A percentile compares a stretch with the other conserved stretches of the same genome.
phyloP scores from a whole-genome alignment of 129 eudicot genomes.

The Kitagawia praeruptora region DNA sequence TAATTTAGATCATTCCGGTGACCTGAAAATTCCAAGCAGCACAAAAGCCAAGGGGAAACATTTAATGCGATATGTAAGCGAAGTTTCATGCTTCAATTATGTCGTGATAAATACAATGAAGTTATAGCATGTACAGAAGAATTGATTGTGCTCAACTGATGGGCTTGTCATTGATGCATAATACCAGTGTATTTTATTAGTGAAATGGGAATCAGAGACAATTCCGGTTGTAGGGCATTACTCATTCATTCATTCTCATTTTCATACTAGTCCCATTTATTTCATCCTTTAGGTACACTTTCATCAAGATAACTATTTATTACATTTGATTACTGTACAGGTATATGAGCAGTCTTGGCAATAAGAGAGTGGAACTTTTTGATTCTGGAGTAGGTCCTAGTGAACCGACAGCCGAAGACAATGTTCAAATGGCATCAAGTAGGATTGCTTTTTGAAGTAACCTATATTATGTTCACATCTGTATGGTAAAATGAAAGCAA shows the following conservation, averaged over 20 bases:
- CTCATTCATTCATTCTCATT: background rate
- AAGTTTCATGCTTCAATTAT: background rate
- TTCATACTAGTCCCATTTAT: background rate
- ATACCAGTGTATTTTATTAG: background rate
- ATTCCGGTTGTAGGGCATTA: background rate
- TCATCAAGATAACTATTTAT: background rate
- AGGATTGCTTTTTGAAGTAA: slow-evolving; percentile 10
- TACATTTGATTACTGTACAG: slow-evolving; percentile 30
- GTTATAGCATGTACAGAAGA: background rate
- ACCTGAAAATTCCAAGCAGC: background rate
- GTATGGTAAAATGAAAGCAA: background rate
- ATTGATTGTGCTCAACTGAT: background rate
- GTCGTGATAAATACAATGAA: background rate
- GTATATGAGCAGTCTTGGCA: slow-evolving; percentile 87
- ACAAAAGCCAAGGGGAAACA: background rate
- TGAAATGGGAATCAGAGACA: background rate
- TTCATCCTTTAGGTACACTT: slow-evolving; percentile 2
- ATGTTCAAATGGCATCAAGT: slow-evolving; percentile 90
- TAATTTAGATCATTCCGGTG: background rate
- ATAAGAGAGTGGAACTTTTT: slow-evolving; percentile 92
- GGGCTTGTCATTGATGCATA: background rate
- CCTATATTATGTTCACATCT: background rate
- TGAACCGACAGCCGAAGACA: slow-evolving; percentile 82
- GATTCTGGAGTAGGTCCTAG: slow-evolving; percentile 89
- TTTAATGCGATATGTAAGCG: background rate